Evolutionary conservation across 345 rosid genomes (phyloP), one percentile per base, ranked within the genome.

Genomic region (Citrus medica): DNA sequence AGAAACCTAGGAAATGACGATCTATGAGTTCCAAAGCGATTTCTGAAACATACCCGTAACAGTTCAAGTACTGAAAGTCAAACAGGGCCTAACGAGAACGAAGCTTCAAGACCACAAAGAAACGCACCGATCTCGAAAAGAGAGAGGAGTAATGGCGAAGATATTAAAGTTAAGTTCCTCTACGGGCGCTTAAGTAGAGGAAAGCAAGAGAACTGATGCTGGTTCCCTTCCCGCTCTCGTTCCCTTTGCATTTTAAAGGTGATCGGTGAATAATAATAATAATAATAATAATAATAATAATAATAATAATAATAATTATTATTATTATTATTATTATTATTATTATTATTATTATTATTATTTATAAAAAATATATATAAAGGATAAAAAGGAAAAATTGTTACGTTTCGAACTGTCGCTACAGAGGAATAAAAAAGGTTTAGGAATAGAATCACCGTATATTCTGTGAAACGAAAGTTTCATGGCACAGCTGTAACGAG

Each of bases 211-310:
- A 76, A 78, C 73, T 67, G 80, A 21, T 69, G 76, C 73, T 12
- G 51, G 51, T 1, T 46, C 79, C 30, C 84, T 84, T 88, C 89
- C 90, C 88, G 88, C 90, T 86, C 81, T 74, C 79, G 69, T 73
- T 65, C 76, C 53, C 25, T 63, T 84, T 76, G 69, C 84, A 75
- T 74, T 85, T 83, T 79, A 78, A 64, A 81, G 85, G 76, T 63
- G 9, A 40, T 3, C 60, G 37, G 38, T 13, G 37, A 2, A 56
- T 24, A 51, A 42, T 0, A 12, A 32, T 32, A 27, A 62, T 40
- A 60, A 64, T 19, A 38, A 7, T 56, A 25, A 25, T 25, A 25
- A 25, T 25, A 25, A 27, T n/a, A n/a, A n/a, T n/a, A n/a, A n/a
- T n/a, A n/a, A n/a, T n/a, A n/a, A n/a, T n/a, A n/a, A n/a, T n/a